Conservation (phyloP, 352 stramenopile genomes). For the Phytophthora parvispora region DNA sequence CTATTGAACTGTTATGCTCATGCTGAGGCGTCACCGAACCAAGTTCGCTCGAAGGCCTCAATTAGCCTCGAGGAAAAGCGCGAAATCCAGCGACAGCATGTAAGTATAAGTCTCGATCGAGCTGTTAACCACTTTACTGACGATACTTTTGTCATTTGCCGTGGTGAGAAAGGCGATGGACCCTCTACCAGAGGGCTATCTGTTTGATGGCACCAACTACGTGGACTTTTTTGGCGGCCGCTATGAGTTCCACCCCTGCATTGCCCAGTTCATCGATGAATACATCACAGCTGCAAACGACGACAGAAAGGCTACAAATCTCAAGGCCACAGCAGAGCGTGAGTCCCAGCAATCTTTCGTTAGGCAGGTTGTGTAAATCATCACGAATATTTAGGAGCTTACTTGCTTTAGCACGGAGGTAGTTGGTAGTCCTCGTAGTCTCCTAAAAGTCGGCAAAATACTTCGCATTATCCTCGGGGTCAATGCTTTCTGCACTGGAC, state of each 20-base stretch:
- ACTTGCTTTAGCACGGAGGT: background rate
- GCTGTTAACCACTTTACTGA: background rate
- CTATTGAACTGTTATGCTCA: slow-evolving; percentile 71
- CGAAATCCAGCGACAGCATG: slow-evolving; percentile 71
- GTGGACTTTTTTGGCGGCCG: slow-evolving; percentile 76
- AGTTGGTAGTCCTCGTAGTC: background rate
- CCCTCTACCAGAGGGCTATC: slow-evolving; percentile 72
- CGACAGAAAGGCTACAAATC: slow-evolving; percentile 43
- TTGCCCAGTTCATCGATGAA: slow-evolving; percentile 75
- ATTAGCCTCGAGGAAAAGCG: slow-evolving; percentile 74
- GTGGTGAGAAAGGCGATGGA: slow-evolving; percentile 57
- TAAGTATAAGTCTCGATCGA: slow-evolving; percentile 32
- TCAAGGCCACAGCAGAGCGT: slow-evolving; percentile 62
- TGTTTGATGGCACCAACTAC: slow-evolving; percentile 81
- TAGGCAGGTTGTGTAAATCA: slow-evolving; percentile 24
- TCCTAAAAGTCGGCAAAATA: slow-evolving; percentile 79
- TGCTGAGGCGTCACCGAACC: slow-evolving; percentile 42
- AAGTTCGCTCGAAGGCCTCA: slow-evolving; percentile 50
- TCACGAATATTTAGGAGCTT: background rate
- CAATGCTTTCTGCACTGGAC: slow-evolving; percentile 82
- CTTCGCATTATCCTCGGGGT: slow-evolving; percentile 70
- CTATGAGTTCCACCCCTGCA: slow-evolving; percentile 82
- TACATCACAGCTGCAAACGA: slow-evolving; percentile 62
- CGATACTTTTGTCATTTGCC: background rate
- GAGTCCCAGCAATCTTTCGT: slow-evolving; percentile 60